Conservation (phyloP, 371 early-diverging fungal species). For the Mucor circinelloides region DNA sequence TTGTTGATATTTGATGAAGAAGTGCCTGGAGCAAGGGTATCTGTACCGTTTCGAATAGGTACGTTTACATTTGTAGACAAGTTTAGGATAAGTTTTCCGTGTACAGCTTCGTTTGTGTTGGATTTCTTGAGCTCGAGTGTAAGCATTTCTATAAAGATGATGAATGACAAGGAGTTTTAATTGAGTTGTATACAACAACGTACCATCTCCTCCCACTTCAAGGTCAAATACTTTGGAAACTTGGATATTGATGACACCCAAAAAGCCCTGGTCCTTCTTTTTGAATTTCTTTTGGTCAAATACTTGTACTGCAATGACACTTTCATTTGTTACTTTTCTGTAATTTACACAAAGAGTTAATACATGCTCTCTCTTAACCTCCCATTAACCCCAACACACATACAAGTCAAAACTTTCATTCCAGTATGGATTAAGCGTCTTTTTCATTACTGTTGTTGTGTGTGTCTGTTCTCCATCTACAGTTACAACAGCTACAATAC, state of each 20-base stretch:
- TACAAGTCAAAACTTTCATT: conserved; percentile 78
- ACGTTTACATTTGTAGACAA: conserved; percentile 65
- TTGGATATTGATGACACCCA: conserved; percentile 91
- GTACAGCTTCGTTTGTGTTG: conserved; percentile 78
- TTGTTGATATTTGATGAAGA: neutral
- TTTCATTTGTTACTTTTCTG: conserved; percentile 75
- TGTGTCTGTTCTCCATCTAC: conserved; percentile 91
- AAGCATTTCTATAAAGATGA: conserved; percentile 70
- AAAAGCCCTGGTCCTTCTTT: conserved; percentile 93
- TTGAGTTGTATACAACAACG: neutral
- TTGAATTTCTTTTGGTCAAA: conserved; percentile 97
- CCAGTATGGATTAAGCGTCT: conserved; percentile 84
- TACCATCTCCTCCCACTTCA: conserved; percentile 73
- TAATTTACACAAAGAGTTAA: neutral
- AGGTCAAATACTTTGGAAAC: conserved; percentile 83
- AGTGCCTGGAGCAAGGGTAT: conserved; percentile 39
- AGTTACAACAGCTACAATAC: conserved; percentile 76
- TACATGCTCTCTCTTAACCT: neutral
- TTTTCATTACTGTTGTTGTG: conserved; percentile 79
- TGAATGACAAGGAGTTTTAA: neutral
- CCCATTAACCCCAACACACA: conserved; percentile 9
- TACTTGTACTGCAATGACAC: conserved; percentile 91
- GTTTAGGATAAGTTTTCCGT: conserved; percentile 82
- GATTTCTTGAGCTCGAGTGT: conserved; percentile 87
- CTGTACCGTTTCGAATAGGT: conserved; percentile 45